These are phyloP conservation scores for Diaporthe ilicicola DNA, from an alignment of 2,329 filamentous ascomycete genomes.

Conservation along the genomic window DNA sequence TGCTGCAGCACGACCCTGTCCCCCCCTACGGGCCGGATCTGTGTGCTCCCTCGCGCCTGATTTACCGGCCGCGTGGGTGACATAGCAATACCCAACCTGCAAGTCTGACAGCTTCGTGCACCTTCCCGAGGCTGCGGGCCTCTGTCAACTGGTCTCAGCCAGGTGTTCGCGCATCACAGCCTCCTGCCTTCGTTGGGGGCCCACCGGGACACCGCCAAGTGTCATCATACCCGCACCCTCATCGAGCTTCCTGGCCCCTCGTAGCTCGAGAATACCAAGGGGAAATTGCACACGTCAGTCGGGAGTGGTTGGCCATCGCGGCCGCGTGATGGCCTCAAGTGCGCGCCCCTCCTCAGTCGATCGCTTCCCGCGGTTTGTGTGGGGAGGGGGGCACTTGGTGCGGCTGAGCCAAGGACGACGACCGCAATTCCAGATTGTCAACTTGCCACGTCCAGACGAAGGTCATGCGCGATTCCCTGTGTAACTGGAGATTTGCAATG, in stretches of 20 bases:
- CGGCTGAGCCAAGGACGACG: not conserved
- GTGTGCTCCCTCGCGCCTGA: not conserved
- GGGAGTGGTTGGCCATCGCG: not conserved
- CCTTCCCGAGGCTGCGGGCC: not conserved
- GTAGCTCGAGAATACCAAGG: not conserved
- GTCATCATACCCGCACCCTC: not conserved
- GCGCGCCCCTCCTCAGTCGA: not conserved
- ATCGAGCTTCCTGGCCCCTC: not conserved
- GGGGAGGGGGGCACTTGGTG: not conserved
- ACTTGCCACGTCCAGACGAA: not conserved
- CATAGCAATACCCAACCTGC: not conserved
- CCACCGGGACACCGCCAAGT: not conserved
- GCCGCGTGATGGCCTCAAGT: not conserved
- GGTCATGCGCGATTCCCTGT: conserved; percentile 15
- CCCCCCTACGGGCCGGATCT: conserved; percentile 4
- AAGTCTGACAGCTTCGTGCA: conserved; percentile 20
- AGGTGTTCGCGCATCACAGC: not conserved
- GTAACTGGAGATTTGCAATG: conserved; percentile 25
- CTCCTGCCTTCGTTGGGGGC: not conserved
- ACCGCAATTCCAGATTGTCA: no score
- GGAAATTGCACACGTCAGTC: not conserved
- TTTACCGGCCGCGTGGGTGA: conserved; percentile 3
- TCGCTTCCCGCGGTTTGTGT: conserved; percentile 2
- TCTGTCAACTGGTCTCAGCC: conserved; percentile 17
- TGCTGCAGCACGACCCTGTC: not conserved